Evolutionary conservation across 176 grass and related monocot species (phyloP).

Genomic region (Zoysia pacifica): DNA sequence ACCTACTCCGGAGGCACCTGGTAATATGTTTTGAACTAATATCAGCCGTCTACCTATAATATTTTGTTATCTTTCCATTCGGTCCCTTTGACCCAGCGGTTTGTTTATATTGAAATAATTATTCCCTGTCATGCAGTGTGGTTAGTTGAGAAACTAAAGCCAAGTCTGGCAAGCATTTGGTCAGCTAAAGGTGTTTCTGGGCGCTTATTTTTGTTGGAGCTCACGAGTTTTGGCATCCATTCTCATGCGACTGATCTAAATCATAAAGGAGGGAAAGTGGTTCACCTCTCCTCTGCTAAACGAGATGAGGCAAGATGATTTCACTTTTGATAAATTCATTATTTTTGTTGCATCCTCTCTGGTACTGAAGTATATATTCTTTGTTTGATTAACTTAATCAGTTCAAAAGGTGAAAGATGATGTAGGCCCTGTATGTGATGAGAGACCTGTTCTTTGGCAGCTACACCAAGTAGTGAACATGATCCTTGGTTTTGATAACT

Average conservation of each 20-base stretch:
- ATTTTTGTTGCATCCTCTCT: constrained; percentile 22
- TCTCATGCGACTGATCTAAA: constrained; percentile 57
- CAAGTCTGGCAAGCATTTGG: constrained; percentile 69
- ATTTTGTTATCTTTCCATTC: not conserved
- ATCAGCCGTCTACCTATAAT: not conserved
- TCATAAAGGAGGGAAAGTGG: constrained; percentile 54
- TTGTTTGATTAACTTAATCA: constrained; percentile 37
- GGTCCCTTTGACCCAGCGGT: not conserved
- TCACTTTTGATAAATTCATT: constrained; percentile 21
- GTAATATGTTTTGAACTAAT: constrained; percentile 38
- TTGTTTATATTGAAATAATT: constrained; percentile 5
- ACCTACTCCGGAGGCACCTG: constrained; percentile 36
- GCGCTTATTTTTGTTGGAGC: constrained; percentile 74
- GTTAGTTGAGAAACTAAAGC: constrained; percentile 63
- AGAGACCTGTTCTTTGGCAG: constrained; percentile 92
- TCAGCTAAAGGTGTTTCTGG: constrained; percentile 69
- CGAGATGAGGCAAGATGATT: constrained; percentile 81
- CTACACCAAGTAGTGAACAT: constrained; percentile 66
- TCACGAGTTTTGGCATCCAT: constrained; percentile 78
- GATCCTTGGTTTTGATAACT: not conserved
- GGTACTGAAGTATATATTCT: constrained; percentile 30
- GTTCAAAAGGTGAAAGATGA: constrained; percentile 90
- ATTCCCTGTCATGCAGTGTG: constrained; percentile 24
- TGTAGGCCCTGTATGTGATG: constrained; percentile 88
- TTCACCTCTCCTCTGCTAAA: constrained; percentile 71